Evolutionary conservation across 768 basidiomycete species (phyloP).

Genomic region (Russula earlei): DNA sequence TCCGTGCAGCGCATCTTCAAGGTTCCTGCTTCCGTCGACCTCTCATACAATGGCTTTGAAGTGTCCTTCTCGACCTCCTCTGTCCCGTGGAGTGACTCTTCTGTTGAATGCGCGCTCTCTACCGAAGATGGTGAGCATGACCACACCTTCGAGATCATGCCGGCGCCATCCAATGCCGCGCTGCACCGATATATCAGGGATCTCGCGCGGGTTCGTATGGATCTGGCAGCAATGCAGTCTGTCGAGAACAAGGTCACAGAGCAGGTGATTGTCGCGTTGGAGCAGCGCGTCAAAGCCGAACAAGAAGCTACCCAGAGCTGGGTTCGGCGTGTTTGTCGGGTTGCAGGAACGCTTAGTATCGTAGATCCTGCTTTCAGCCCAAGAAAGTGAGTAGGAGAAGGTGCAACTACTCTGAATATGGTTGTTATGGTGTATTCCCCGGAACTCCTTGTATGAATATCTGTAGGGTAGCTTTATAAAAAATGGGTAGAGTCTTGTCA

Average conservation of each 20-base stretch:
- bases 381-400: neutral
- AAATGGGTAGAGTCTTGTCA: too few species aligned
- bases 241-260: neutral
- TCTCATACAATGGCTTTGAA: constrained; percentile 10
- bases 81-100: neutral
- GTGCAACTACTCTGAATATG: too few species aligned
- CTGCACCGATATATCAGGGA: constrained; percentile 12
- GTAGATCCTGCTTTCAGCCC: constrained; percentile 11
- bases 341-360: constrained; percentile 12
- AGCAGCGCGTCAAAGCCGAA: constrained; percentile 2
- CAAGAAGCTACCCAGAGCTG: constrained; percentile 4
- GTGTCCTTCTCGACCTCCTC: constrained; percentile 2
- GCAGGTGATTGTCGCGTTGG: neutral
- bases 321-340: neutral
- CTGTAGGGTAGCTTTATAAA: too few species aligned
- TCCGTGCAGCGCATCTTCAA: constrained; percentile 8
- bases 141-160: constrained; percentile 2
- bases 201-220: constrained; percentile 4
- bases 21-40: constrained; percentile 4
- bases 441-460: too few species aligned
- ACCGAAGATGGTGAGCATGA: neutral
- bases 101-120: neutral
- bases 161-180: neutral
- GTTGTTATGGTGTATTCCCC: too few species aligned
- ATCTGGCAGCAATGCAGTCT: neutral